Evolutionary conservation across 2,329 filamentous ascomycete species (phyloP).

Genomic region (Metarhizium humberi): DNA sequence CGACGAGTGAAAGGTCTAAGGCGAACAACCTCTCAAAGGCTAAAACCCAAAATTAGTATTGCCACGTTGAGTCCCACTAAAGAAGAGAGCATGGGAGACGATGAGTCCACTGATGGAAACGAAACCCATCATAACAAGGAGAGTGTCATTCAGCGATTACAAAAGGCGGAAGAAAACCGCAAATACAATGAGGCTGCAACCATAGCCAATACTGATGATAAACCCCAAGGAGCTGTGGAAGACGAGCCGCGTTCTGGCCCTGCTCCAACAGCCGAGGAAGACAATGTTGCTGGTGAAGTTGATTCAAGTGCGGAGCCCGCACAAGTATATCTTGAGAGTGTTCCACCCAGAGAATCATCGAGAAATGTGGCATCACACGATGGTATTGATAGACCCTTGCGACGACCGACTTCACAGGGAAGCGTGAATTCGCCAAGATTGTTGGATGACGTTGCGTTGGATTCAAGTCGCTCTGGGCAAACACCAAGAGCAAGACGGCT

Average conservation of each 20-base stretch:
- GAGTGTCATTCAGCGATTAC: background rate
- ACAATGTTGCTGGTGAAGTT: background rate
- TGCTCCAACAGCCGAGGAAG: background rate
- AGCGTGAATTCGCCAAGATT: background rate
- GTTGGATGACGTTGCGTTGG: background rate
- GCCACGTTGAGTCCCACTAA: conserved; percentile 20
- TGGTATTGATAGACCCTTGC: background rate
- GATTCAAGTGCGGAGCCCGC: background rate
- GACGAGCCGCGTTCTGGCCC: background rate
- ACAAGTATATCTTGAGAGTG: conserved; percentile 6
- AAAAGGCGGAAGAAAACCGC: background rate
- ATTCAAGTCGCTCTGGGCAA: background rate
- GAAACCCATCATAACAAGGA: background rate
- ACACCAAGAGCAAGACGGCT: background rate
- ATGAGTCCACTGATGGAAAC: conserved; percentile 2
- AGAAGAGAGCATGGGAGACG: conserved; percentile 19
- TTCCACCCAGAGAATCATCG: conserved; percentile 13
- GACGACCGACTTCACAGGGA: background rate
- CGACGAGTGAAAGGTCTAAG: conserved; percentile 13
- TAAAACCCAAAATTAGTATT: conserved; percentile 14
- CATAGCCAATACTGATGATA: background rate
- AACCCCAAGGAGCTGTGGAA: background rate
- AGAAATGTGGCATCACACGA: conserved; percentile 2
- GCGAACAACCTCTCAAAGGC: conserved; percentile 13
- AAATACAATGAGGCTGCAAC: background rate